Evolutionary conservation across 78 protist species (phyloP), one percentile per base, ranked within the genome.

Genomic region (Dictyostelium brefeldianum): DNA sequence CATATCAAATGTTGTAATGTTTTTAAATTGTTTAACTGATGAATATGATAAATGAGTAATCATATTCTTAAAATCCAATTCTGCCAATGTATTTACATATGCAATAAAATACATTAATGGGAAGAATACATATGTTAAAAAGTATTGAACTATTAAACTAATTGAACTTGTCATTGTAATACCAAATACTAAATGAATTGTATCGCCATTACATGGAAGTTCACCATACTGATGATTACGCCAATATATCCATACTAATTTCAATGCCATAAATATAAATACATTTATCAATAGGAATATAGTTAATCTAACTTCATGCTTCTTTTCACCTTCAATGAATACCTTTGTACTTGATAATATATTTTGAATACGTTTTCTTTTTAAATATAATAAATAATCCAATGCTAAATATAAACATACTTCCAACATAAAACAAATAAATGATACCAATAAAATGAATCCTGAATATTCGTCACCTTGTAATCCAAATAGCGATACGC

Each of bases 341-440:
- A 67, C 31, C 1, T 67, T 43, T n/a, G 79, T 41, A 46, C n/a
- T 3, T 18, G 79, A 51, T 8, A 71, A n/a, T 18, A 43, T 71
- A 71, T 71, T 43, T 71, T 71, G 79, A 71, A 71, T 71, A n/a
- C 79, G 17, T n/a, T 71, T 71, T 43, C 46, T 71, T 17, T 71
- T 71, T 43, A 71, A 71, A 46, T 12, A 67, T 31, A 67, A 67
- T 31, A 31, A 31, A 31, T 67, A 67, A 67, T 67, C 75, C 22
- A 67, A 67, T 4, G 47, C 4, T 67, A 67, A 67, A 67, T 67
- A 67, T 31, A 67, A 31, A 0, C 27, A 15, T 4, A 67, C 48
- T 29, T 67, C 75, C 17, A 67, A 67, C 15, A 31, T 1, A 17
- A 67, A 67, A 7, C 75, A 67, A 67, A 67, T 17, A 4, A 67